Conservation (phyloP, 768 basidiomycete species). For the Lactarius pseudohatsudake region DNA sequence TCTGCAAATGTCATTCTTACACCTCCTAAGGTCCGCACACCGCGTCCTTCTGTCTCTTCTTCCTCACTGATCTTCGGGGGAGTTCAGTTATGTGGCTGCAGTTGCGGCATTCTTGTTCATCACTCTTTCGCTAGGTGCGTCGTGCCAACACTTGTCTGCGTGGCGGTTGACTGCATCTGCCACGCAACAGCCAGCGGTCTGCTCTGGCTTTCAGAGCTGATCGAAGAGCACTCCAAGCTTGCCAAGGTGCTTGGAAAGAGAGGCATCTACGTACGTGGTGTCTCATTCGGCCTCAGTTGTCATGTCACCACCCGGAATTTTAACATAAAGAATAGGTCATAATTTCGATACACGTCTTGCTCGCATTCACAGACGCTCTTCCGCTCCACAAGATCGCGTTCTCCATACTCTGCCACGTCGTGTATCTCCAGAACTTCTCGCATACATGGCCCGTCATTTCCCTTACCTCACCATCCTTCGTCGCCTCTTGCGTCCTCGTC, state of each 20-base stretch:
- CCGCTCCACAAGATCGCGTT: constrained; percentile 74
- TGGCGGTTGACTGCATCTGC: neutral
- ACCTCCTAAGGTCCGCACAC: constrained; percentile 56
- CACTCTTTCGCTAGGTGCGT: constrained; percentile 85
- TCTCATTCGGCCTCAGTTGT: neutral
- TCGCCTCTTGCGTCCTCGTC: constrained; percentile 83
- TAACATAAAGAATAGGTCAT: constrained; percentile 54
- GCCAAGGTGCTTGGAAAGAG: constrained; percentile 84
- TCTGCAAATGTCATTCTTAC: constrained; percentile 50
- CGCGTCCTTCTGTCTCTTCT: constrained; percentile 17
- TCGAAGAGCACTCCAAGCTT: constrained; percentile 85
- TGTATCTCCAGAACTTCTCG: constrained; percentile 95
- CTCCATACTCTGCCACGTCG: constrained; percentile 78
- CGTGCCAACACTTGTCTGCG: neutral
- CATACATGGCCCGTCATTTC: constrained; percentile 90
- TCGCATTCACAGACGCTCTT: constrained; percentile 79
- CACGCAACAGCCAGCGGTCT: constrained; percentile 77
- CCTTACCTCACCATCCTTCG: constrained; percentile 78
- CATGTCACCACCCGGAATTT: neutral
- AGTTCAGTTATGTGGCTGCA: constrained; percentile 67
- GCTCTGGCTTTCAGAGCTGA: constrained; percentile 90
- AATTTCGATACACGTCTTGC: constrained; percentile 70
- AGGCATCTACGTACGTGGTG: constrained; percentile 75
- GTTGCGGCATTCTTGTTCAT: constrained; percentile 83
- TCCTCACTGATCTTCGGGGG: constrained; percentile 6